phyloP scores from a whole-genome alignment of 108 stramenopile genomes.

The Cyclotella atomus region DNA sequence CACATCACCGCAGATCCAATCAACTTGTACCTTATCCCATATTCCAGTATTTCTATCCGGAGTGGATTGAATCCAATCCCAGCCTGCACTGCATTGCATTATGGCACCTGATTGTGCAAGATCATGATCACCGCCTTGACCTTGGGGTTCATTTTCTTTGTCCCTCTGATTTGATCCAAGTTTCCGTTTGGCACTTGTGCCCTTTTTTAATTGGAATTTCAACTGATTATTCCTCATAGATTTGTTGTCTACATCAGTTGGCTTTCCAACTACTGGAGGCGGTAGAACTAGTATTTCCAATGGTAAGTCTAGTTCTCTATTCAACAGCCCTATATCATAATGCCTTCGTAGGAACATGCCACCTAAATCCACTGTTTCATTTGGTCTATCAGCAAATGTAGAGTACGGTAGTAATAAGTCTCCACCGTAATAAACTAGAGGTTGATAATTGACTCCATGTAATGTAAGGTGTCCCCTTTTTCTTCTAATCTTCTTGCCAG shows the following conservation, averaged over 20 bases:
- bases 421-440: constrained; percentile 32
- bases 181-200: background rate
- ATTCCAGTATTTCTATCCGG: constrained; percentile 61
- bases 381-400: background rate
- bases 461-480: constrained; percentile 29
- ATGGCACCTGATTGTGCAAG: constrained; percentile 53
- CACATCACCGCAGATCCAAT: constrained; percentile 33
- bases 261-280: constrained; percentile 36
- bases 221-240: background rate
- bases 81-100: constrained; percentile 57
- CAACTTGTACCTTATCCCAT: constrained; percentile 41
- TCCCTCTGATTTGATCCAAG: background rate
- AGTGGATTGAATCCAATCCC: constrained; percentile 62
- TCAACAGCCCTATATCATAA: constrained; percentile 23
- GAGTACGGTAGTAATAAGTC: constrained; percentile 11
- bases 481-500: background rate
- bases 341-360: constrained; percentile 43
- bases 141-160: constrained; percentile 18
- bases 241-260: background rate
- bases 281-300: constrained; percentile 42
- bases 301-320: background rate
- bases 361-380: constrained; percentile 16
- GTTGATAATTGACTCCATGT: constrained; percentile 42
- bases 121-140: constrained; percentile 62
- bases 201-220: background rate